Evolutionary conservation across 768 basidiomycete species (phyloP).

Genomic region (Russula olivacea): DNA sequence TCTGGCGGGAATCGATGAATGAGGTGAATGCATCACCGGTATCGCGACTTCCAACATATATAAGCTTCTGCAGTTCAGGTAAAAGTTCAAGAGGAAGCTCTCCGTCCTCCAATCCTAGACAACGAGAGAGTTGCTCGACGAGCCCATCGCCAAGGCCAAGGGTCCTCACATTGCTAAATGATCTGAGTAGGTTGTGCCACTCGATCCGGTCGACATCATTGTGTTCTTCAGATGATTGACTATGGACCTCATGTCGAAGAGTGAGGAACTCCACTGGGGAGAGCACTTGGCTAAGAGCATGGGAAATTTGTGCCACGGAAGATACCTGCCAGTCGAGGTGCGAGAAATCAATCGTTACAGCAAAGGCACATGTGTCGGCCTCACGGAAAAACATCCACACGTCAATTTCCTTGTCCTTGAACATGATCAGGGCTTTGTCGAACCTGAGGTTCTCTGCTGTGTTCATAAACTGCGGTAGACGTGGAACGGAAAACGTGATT

Average conservation of each 20-base stretch:
- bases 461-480: neutral
- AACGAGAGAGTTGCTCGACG: neutral
- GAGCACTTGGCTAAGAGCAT: neutral
- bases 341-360: neutral
- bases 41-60: neutral
- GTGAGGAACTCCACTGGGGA: neutral
- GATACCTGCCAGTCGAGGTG: conserved; percentile 1
- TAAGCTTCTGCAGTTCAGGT: neutral
- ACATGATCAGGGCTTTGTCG: neutral
- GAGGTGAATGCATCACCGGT: neutral
- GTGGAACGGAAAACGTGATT: neutral
- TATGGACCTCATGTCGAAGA: neutral
- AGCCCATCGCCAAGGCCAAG: neutral
- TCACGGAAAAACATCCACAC: neutral
- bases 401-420: neutral
- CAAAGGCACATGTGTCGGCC: neutral
- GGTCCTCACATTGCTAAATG: neutral
- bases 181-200: neutral
- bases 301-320: neutral
- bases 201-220: neutral
- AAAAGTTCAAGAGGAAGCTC: neutral
- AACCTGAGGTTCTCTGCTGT: neutral
- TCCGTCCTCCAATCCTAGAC: neutral
- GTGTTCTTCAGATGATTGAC: neutral
- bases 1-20: conserved; percentile 22